These are phyloP conservation scores for Penicillium pulvis DNA, from an alignment of 495 filamentous ascomycete genomes.

Conservation along the genomic window DNA sequence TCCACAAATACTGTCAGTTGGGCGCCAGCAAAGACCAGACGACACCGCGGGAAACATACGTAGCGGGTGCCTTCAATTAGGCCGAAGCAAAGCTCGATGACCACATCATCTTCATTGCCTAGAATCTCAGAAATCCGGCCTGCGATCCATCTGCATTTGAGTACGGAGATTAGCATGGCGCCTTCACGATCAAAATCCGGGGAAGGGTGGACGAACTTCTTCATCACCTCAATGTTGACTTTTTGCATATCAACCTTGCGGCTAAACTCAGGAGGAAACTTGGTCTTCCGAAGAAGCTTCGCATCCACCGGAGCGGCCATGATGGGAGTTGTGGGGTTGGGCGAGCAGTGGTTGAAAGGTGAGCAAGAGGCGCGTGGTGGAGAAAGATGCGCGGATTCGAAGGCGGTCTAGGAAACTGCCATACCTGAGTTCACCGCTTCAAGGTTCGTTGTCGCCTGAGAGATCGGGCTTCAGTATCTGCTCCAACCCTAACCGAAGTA, in stretches of 20 bases:
- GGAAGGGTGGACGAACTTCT: conserved; percentile 64
- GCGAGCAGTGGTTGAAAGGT: background rate
- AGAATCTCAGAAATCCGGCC: conserved; percentile 83
- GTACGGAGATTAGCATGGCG: conserved; percentile 11
- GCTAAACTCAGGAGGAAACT: conserved; percentile 92
- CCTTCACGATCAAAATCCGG: conserved; percentile 11
- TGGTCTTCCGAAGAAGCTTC: conserved; percentile 85
- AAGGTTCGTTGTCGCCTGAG: too few relatives aligned
- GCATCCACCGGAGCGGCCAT: conserved; percentile 82
- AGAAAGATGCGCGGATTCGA: background rate
- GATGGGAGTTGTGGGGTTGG: conserved; percentile 8
- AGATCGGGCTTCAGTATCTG: too few relatives aligned
- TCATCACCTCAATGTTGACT: conserved; percentile 96
- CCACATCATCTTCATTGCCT: conserved; percentile 89
- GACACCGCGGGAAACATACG: conserved; percentile 54
- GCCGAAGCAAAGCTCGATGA: conserved; percentile 90
- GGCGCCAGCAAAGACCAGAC: conserved; percentile 8
- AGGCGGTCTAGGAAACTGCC: background rate
- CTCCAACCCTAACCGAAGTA: too few relatives aligned
- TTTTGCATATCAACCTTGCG: conserved; percentile 97
- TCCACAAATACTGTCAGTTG: conserved; percentile 14
- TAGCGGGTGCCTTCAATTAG: conserved; percentile 77
- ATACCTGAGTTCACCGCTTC: too few relatives aligned
- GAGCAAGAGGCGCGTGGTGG: background rate
- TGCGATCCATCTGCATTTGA: conserved; percentile 78